Base-by-base conservation (phyloP, 352 stramenopile genomes). In the Pythium aquatile region DNA sequence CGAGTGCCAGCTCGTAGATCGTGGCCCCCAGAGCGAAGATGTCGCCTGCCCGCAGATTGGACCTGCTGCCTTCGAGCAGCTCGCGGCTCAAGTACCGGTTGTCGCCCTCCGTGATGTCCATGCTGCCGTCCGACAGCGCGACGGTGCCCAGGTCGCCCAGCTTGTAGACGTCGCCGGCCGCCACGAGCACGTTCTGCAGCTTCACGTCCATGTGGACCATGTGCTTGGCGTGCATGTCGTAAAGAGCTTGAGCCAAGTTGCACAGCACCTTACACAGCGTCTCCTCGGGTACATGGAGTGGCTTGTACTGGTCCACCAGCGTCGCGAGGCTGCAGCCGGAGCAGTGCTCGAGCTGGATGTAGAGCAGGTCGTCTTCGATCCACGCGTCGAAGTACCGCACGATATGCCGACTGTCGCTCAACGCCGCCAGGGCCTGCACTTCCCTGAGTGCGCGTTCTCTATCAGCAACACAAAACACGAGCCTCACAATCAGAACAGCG, bases 121-220 rank as follows among this genome's bases (percentile, higher is more conserved):
- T 93, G 44, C 72, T 85, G 35, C 83, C 86, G 57, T 95, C 86
- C 30, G 86, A 74, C 61, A 87, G 77, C 55, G 83, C 81, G 13
- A 93, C 84, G n/a, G 84, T 93, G 47, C 86, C 86, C 52, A 95
- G 61, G 55, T 95, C 86, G 13, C 86, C 86, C 2, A 95, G 60
- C 76, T 94, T 94, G 74, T 91, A 94, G 16, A 90, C 57, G 14
- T 89, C 83, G 10, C 72, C 79, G 2, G 77, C 63, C 9, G 75
- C 72, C 10, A 91, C 65, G 9, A 96, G 65, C 13, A 96, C 77
- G 67, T 96, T 96, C 63, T 90, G 83, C 10, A 93, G 65, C 68
- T 96, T 96, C 53, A 96, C 81, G 63, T 96, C 87, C 83, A 96
- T 90, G 65, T 96, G 87, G 24, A 92, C 87, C 66, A 96, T 91